Evolutionary conservation across 2,329 filamentous ascomycete species (phyloP), one percentile per base, ranked within the genome.

Genomic region (Monilinia vaccinii-corymbosi): DNA sequence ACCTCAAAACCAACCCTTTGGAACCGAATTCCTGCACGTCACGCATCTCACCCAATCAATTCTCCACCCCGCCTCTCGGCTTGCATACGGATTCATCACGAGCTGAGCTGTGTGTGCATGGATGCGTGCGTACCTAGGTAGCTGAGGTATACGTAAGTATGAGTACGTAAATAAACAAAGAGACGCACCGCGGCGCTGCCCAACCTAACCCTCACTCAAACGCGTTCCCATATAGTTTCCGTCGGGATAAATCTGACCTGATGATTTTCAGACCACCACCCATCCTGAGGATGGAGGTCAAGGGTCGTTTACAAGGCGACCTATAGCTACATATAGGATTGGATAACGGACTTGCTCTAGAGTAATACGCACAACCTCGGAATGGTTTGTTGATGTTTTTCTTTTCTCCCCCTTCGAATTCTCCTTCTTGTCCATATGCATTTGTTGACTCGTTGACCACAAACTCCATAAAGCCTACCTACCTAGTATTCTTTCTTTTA

Each of bases 301-400:
- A 55, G 40, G 51, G 51, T 55, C 51, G 21, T 21, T 5, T 16
- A 55, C 34, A 55, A 44, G 51, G 51, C 40, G 45, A 45, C 51
- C 18, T 55, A 18, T 40, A n/a, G 16, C 38, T 40, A 16, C 16
- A 16, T 16, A 40, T 40, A n/a, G 38, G 16, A 40, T 18, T 40
- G 38, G 16, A 18, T 8, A 16, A 18, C 16, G n/a, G n/a, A n/a
- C n/a, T n/a, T n/a, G 16, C 16, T 40, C 7, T 40, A 5, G 18
- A 3, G 8, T 8, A 40, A 40, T 40, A n/a, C n/a, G n/a, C n/a
- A n/a, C n/a, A n/a, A n/a, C n/a, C n/a, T n/a, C n/a, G n/a, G n/a
- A n/a, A n/a, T n/a, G 38, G 38, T 40, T 40, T 40, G 38, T 40
- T 9, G 38, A 40, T n/a, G 4, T n/a, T n/a, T 18, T 40, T 18